A percentile compares a stretch with the other conserved stretches of the same genome.
Conservation (phyloP, 2,329 filamentous ascomycete genomes). For the Penicillium sclerotigenum region DNA sequence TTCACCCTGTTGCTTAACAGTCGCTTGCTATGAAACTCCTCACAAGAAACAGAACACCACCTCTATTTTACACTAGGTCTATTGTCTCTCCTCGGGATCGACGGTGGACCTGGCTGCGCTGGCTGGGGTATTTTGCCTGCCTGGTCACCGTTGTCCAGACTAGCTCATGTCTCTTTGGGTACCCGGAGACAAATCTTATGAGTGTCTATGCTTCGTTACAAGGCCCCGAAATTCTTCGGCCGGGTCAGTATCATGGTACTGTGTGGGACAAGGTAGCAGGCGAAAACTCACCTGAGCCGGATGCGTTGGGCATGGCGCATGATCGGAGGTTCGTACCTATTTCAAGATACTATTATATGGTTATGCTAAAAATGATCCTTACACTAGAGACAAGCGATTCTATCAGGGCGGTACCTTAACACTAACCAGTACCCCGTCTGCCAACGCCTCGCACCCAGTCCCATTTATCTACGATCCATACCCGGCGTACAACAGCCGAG, state of each 20-base stretch:
- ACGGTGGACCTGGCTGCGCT: slow-evolving; percentile 11
- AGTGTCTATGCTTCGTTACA: neutral
- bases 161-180: slow-evolving; percentile 3
- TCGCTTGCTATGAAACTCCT: neutral
- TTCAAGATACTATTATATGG: neutral
- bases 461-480: slow-evolving; percentile 63
- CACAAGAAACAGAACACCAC: neutral
- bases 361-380: neutral
- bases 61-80: slow-evolving; percentile 2
- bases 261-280: neutral
- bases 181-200: slow-evolving; percentile 9
- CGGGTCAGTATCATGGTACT: slow-evolving; percentile 18
- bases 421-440: slow-evolving; percentile 15
- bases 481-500: slow-evolving; percentile 62
- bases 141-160: slow-evolving; percentile 10
- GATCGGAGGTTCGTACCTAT: slow-evolving; percentile 13
- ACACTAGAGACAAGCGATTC: slow-evolving; percentile 14
- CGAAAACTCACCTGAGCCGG: slow-evolving; percentile 2
- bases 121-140: slow-evolving; percentile 10
- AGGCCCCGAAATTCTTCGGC: slow-evolving; percentile 11
- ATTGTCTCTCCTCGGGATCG: neutral
- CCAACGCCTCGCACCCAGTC: slow-evolving; percentile 8
- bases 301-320: slow-evolving; percentile 14
- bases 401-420: slow-evolving; percentile 21
- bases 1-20: neutral